phyloP scores from a whole-genome alignment of 495 filamentous ascomycete genomes.

The Penicillium psychrofluorescens region DNA sequence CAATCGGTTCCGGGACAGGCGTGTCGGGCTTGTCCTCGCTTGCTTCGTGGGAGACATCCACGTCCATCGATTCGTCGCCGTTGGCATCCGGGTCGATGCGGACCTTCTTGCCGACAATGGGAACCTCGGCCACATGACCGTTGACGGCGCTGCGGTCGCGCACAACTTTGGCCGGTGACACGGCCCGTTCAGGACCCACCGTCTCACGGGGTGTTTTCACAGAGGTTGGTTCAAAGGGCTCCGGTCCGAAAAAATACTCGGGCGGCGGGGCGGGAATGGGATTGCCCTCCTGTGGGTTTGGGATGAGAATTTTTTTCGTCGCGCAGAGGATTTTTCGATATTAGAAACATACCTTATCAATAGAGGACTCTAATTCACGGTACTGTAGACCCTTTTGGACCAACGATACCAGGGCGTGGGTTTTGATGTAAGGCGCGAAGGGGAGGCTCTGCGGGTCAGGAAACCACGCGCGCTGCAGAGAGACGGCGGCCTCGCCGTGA shows the following conservation, averaged over 20 bases:
- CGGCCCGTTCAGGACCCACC: conserved; percentile 22
- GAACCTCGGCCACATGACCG: conserved; percentile 15
- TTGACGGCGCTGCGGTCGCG: conserved; percentile 21
- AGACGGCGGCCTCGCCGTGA: conserved; percentile 64
- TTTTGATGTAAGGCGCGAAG: conserved; percentile 69
- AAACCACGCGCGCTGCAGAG: conserved; percentile 77
- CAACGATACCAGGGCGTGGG: conserved; percentile 65
- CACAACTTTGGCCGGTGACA: conserved; percentile 29
- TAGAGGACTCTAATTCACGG: conserved; percentile 58
- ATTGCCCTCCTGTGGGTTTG: conserved; percentile 35
- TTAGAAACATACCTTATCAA: conserved; percentile 48
- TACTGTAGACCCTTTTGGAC: conserved; percentile 74
- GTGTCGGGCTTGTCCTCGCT: conserved; percentile 14
- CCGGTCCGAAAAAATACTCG: conserved; percentile 45
- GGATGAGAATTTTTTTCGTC: not conserved
- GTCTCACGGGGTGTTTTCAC: conserved; percentile 20
- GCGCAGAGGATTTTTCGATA: not conserved
- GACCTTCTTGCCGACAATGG: conserved; percentile 12
- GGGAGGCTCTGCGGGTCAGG: conserved; percentile 64
- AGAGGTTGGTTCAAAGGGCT: conserved; percentile 27
- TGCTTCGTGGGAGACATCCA: conserved; percentile 20
- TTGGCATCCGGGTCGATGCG: conserved; percentile 48
- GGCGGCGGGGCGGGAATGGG: conserved; percentile 26
- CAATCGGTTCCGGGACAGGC: conserved; percentile 14
- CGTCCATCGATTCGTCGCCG: conserved; percentile 49